These are phyloP conservation scores for Suillus brevipes DNA, from an alignment of 768 basidiomycete genomes.

Conservation along the genomic window DNA sequence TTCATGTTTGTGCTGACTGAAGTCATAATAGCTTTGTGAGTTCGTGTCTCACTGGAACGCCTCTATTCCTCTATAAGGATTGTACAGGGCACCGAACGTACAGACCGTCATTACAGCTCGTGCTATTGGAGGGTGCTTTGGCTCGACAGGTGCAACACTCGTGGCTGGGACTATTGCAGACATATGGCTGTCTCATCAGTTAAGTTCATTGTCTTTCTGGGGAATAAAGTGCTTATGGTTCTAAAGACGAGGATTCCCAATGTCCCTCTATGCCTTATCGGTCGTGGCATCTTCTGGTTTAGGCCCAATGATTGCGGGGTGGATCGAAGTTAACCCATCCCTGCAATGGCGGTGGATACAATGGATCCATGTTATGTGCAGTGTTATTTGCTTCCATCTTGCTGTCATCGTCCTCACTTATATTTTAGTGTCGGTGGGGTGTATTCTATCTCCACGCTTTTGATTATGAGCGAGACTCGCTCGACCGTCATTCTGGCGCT, in stretches of 20 bases:
- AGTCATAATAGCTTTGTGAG: slow-evolving; percentile 37
- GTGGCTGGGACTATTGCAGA: slow-evolving; percentile 76
- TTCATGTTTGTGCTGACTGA: slow-evolving; percentile 53
- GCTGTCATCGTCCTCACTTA: neutral
- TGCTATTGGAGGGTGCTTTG: slow-evolving; percentile 66
- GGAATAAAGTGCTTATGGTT: neutral
- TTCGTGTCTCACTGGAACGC: neutral
- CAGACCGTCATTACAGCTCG: slow-evolving; percentile 65
- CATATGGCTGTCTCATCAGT: slow-evolving; percentile 66
- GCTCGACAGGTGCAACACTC: slow-evolving; percentile 70
- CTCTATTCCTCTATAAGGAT: neutral
- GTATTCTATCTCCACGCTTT: slow-evolving; percentile 48
- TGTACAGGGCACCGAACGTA: slow-evolving; percentile 42
- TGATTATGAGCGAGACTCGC: slow-evolving; percentile 74
- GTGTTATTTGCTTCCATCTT: slow-evolving; percentile 9
- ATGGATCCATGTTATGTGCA: slow-evolving; percentile 72
- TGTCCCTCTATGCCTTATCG: slow-evolving; percentile 67
- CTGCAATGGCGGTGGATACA: slow-evolving; percentile 84
- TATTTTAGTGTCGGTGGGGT: slow-evolving; percentile 48
- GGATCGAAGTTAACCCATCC: slow-evolving; percentile 58
- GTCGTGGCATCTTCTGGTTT: slow-evolving; percentile 64
- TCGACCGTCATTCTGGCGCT: slow-evolving; percentile 66
- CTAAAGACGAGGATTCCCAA: slow-evolving; percentile 70
- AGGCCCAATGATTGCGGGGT: slow-evolving; percentile 64
- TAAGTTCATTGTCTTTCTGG: slow-evolving; percentile 18